Evolutionary conservation across 371 early-diverging fungal genomes (phyloP).

Genomic region (Lichtheimia hyalospora): DNA sequence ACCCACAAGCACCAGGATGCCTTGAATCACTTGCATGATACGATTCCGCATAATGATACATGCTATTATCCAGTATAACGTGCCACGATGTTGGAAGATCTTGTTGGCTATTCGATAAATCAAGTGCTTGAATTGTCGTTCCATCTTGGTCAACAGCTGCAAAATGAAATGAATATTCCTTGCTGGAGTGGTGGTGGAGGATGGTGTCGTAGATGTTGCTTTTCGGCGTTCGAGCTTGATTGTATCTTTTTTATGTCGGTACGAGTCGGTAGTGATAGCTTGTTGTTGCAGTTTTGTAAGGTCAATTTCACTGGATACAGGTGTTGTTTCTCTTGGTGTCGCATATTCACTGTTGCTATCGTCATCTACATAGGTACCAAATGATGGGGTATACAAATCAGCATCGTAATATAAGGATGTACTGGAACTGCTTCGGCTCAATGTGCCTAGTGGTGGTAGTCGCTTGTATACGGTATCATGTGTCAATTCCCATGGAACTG

Average conservation of each 20-base stretch:
- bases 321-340: constrained; percentile 27
- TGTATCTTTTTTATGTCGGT: constrained; percentile 18
- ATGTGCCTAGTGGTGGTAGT: constrained; percentile 8
- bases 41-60: constrained; percentile 34
- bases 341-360: constrained; percentile 21
- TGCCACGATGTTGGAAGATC: constrained; percentile 23
- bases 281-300: constrained; percentile 22
- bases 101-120: constrained; percentile 16
- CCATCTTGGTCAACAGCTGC: constrained; percentile 1
- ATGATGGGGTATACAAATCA: constrained; percentile 5
- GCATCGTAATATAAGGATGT: constrained; percentile 25
- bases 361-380: constrained; percentile 6
- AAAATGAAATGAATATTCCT: neutral
- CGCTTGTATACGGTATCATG: constrained; percentile 1
- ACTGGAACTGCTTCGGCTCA: constrained; percentile 32
- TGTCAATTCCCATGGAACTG: constrained; percentile 2
- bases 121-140: neutral
- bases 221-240: neutral
- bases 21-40: constrained; percentile 29
- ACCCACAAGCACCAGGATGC: constrained; percentile 25
- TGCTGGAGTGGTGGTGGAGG: neutral
- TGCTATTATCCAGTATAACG: constrained; percentile 35
- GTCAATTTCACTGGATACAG: constrained; percentile 26
- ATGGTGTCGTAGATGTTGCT: constrained; percentile 3
- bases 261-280: constrained; percentile 13